phyloP scores from a whole-genome alignment of 2,329 filamentous ascomycete species.

The Colletotrichum tropicale region DNA sequence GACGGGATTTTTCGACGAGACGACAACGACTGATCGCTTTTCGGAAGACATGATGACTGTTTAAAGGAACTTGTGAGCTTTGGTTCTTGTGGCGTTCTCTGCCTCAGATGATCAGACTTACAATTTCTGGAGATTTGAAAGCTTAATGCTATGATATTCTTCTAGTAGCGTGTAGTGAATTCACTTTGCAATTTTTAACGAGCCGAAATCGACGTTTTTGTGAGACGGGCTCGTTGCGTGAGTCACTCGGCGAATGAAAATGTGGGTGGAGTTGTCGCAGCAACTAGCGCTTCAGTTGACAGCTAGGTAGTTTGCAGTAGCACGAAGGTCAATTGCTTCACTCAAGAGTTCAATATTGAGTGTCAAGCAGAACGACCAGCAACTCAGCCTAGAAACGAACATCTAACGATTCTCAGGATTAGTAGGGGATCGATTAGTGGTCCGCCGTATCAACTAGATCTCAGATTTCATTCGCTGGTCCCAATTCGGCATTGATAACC shows the following conservation, averaged over 20 bases:
- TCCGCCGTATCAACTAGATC: background rate
- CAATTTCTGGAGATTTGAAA: background rate
- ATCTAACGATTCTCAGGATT: background rate
- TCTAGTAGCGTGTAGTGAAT: background rate
- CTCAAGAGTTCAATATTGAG: background rate
- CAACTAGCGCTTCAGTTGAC: background rate
- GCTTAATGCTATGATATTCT: too few species aligned
- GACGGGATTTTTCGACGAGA: slow-evolving; percentile 44
- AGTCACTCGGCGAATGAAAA: background rate
- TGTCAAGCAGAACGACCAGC: background rate
- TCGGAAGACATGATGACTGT: background rate
- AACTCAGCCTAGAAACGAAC: background rate
- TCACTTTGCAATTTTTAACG: background rate
- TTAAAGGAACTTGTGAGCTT: background rate
- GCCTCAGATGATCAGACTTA: background rate
- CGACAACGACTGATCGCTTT: slow-evolving; percentile 25
- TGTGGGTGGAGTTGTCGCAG: background rate
- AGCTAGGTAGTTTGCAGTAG: background rate
- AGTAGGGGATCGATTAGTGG: background rate
- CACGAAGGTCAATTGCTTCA: background rate
- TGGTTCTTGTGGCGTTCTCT: background rate
- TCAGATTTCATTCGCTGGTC: background rate
- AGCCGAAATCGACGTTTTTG: background rate
- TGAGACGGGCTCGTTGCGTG: background rate
- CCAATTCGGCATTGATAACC: background rate